phyloP scores from a whole-genome alignment of 768 basidiomycete genomes.

The Podaxis sp. region DNA sequence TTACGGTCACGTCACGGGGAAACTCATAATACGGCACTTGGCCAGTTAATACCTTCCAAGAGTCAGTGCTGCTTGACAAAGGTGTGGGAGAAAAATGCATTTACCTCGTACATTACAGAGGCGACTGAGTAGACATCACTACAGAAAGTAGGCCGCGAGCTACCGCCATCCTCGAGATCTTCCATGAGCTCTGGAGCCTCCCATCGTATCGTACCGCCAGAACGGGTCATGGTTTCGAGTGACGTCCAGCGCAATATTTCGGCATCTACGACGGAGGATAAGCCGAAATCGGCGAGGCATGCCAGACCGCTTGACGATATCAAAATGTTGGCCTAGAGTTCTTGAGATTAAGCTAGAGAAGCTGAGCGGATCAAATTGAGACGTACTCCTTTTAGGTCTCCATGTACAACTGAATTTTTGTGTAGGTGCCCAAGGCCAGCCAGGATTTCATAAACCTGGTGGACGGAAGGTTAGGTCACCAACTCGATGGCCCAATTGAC shows the following conservation, averaged over 20 bases:
- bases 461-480: no score
- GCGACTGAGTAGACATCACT: conserved; percentile 24
- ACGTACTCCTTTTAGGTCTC: conserved; percentile 23
- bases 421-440: conserved; percentile 20
- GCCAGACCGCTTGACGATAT: conserved; percentile 19
- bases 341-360: no score
- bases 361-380: neutral
- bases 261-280: conserved; percentile 18
- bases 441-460: conserved; percentile 15
- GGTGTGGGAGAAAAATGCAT: no score
- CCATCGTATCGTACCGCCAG: conserved; percentile 23
- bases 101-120: conserved; percentile 25
- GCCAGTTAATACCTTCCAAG: conserved; percentile 29
- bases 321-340: conserved; percentile 23
- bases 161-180: conserved; percentile 3
- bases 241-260: conserved; percentile 20
- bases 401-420: conserved; percentile 17
- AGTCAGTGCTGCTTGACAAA: no score
- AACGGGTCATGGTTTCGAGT: conserved; percentile 13
- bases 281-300: conserved; percentile 24
- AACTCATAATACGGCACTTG: conserved; percentile 26
- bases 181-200: conserved; percentile 25
- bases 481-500: neutral
- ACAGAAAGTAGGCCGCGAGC: conserved; percentile 7
- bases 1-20: conserved; percentile 21